Evolutionary conservation across 345 rosid genomes (phyloP).

Genomic region (sweet orange (Citrus sinensis)): DNA sequence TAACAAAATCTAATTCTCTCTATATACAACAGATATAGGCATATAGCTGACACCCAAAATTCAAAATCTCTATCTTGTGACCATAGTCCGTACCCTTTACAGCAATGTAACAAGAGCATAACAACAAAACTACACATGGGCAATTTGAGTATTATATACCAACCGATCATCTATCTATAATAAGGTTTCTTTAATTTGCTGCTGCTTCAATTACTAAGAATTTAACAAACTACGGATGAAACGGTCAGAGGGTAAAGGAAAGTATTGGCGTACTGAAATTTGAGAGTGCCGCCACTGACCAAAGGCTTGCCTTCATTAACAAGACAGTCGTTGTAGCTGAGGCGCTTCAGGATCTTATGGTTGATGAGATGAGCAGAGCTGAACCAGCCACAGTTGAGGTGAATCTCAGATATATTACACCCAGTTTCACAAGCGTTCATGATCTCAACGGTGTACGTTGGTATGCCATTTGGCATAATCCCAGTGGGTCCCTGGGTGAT

Average conservation of each 20-base stretch:
- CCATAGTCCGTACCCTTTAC: too few relatives aligned
- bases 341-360: slow-evolving; percentile 78
- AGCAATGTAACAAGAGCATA: slow-evolving; percentile 3
- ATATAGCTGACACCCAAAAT: too few relatives aligned
- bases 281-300: slow-evolving; percentile 47
- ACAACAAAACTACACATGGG: neutral
- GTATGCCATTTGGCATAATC: slow-evolving; percentile 74
- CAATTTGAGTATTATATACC: neutral
- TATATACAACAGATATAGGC: too few relatives aligned
- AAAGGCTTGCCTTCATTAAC: slow-evolving; percentile 82
- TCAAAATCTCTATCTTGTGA: too few relatives aligned
- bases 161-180: neutral
- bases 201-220: slow-evolving; percentile 15
- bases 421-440: slow-evolving; percentile 64
- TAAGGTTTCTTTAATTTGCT: neutral
- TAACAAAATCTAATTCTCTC: neutral
- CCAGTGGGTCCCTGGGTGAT: slow-evolving; percentile 66
- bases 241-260: slow-evolving; percentile 71
- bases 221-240: slow-evolving; percentile 46
- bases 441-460: slow-evolving; percentile 77
- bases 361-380: slow-evolving; percentile 74
- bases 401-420: slow-evolving; percentile 63
- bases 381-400: slow-evolving; percentile 85
- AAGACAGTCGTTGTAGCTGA: slow-evolving; percentile 78
- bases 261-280: slow-evolving; percentile 77